Evolutionary conservation across 106 monocot genomes (phyloP).

Genomic region (Chionographis japonica): DNA sequence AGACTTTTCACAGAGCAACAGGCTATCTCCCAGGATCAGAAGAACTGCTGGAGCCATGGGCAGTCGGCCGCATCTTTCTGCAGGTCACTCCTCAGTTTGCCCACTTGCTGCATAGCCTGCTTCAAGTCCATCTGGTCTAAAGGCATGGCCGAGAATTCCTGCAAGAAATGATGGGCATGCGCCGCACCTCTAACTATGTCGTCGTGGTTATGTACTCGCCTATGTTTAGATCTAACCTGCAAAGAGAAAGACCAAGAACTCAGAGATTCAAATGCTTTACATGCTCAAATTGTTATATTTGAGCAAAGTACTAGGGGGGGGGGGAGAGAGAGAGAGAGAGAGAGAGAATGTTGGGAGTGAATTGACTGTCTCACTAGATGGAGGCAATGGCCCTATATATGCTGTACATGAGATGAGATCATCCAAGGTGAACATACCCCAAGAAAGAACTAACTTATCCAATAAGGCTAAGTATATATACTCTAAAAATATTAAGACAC

Average conservation of each 20-base stretch:
- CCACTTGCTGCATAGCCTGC: constrained; percentile 27
- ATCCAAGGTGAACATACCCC: too few relatives aligned
- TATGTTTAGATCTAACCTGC: constrained; percentile 36
- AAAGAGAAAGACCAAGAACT: neutral
- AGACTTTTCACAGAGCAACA: too few relatives aligned
- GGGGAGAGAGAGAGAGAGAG: too few relatives aligned
- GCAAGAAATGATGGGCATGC: constrained; percentile 51
- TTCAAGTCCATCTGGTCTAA: constrained; percentile 49
- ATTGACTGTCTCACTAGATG: neutral
- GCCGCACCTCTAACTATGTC: constrained; percentile 45
- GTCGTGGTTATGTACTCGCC: constrained; percentile 24
- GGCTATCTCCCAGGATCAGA: constrained; percentile 8
- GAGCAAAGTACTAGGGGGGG: neutral
- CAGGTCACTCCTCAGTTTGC: constrained; percentile 37
- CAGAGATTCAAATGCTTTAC: neutral
- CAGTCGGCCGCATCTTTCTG: constrained; percentile 43
- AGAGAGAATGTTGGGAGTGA: neutral
- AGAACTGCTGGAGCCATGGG: constrained; percentile 75
- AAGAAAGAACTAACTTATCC: too few relatives aligned
- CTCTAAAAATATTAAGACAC: too few relatives aligned
- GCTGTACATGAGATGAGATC: too few relatives aligned
- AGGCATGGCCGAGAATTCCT: constrained; percentile 56
- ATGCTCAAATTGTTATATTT: neutral
- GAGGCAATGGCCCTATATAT: too few relatives aligned
- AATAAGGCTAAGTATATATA: too few relatives aligned